A percentile compares a stretch with the other conserved stretches of the same genome.
Evolutionary conservation across 371 early-diverging fungal species (phyloP).

Genomic region (Mucor lusitanicus): DNA sequence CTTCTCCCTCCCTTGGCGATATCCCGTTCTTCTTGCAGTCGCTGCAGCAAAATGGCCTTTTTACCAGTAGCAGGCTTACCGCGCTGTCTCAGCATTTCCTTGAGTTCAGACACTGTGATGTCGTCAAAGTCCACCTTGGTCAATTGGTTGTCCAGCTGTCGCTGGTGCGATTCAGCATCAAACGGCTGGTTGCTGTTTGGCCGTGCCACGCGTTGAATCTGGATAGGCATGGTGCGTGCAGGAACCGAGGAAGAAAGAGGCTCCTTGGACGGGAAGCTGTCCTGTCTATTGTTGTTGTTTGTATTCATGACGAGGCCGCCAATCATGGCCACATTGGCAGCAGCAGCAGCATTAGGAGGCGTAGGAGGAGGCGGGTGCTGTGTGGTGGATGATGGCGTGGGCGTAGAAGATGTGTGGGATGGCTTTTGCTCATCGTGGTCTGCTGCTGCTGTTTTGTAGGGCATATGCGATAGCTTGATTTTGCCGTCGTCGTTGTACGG

Average conservation of each 20-base stretch:
- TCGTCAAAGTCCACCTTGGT: constrained; percentile 72
- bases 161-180: constrained; percentile 50
- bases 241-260: constrained; percentile 18
- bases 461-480: neutral
- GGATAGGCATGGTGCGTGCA: constrained; percentile 41
- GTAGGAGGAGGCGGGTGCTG: neutral
- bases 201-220: constrained; percentile 41
- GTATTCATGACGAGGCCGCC: neutral
- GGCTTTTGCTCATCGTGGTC: neutral
- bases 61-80: constrained; percentile 75
- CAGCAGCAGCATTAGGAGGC: no score
- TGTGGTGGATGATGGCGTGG: neutral
- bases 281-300: neutral
- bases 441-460: neutral
- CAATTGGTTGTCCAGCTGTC: constrained; percentile 65
- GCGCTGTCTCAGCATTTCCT: constrained; percentile 72
- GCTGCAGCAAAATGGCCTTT: constrained; percentile 66
- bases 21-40: constrained; percentile 61
- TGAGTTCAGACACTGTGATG: constrained; percentile 76
- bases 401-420: neutral
- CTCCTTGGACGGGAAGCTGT: neutral
- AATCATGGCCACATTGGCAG: neutral
- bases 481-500: neutral
- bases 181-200: constrained; percentile 27
- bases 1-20: constrained; percentile 17